Base-by-base conservation (phyloP, 257 asterid genomes). In the Leptodermis oblonga region DNA sequence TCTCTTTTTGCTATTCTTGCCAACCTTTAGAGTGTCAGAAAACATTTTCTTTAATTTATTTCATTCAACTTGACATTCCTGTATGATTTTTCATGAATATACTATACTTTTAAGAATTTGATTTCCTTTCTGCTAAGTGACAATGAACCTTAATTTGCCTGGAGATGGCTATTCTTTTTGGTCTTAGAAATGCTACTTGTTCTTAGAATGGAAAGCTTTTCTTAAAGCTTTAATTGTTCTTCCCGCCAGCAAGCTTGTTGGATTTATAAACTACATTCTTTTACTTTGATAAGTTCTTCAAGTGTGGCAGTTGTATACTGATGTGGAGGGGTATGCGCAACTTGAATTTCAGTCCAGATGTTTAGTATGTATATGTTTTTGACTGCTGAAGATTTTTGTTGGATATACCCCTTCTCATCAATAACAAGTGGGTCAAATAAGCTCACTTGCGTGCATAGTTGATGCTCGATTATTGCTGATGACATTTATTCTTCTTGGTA, bases 231-330 rank as follows among this genome's bases (percentile, higher is more conserved):
- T 43, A 5, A 39, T 39, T 4, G 12, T 12, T 9, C n/a, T n/a
- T n/a, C n/a, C 45, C 45, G 45, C 45, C 45, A 5, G 9, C 3
- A 4, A 4, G 11, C 11, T 7, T 30, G 48, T 36, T 9, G 18
- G 34, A 10, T 37, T 23, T 25, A 30, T 54, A n/a, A 31, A 10
- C 10, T 56, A 0, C 22, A 14, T 28, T 58, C 20, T 58, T 7
- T 20, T 20, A 34, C 49, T 25, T 60, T 45, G 52, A 36, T 46
- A 33, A 58, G 23, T 41, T 34, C 72, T 52, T 68, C 18, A 67
- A 68, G 53, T 4, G 30, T 12, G 64, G 10, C 9, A 22, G 7
- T 34, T 51, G 11, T 48, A 10, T 67, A 6, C 31, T 20, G 4
- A 37, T 34, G n/a, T 36, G 23, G 18, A 36, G 31, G 9, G 48